phyloP scores from a whole-genome alignment of 306 rosid genomes.

The Benincasa hispida region DNA sequence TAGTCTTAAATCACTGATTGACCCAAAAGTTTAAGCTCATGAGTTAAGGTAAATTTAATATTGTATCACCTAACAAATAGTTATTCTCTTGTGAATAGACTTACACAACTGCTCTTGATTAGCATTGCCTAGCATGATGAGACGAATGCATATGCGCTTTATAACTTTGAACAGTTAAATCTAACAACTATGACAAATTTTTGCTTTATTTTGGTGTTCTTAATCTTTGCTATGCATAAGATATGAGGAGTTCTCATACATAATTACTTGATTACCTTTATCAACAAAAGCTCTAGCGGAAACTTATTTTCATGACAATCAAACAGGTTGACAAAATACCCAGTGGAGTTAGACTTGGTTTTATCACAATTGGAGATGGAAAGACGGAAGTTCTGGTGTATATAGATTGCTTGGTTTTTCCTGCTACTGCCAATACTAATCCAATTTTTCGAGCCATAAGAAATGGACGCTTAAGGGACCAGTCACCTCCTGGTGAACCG shows the following conservation, averaged over 20 bases:
- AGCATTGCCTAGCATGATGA: neutral
- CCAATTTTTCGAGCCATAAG: slow-evolving; percentile 75
- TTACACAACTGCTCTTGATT: neutral
- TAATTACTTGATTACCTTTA: neutral
- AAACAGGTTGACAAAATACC: slow-evolving; percentile 72
- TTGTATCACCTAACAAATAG: too few species aligned
- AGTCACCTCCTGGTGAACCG: slow-evolving; percentile 75
- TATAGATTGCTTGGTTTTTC: slow-evolving; percentile 74
- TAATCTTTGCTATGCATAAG: neutral
- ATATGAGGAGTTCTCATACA: neutral
- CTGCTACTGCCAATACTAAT: slow-evolving; percentile 36
- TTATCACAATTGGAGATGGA: slow-evolving; percentile 68
- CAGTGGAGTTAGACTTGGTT: slow-evolving; percentile 82
- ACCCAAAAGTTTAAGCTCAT: too few species aligned
- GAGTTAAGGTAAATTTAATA: too few species aligned
- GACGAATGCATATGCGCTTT: neutral
- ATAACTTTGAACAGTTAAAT: neutral
- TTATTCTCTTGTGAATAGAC: neutral
- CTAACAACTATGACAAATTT: neutral
- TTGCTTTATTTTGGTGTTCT: neutral
- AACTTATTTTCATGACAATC: slow-evolving; percentile 7
- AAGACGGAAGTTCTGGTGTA: slow-evolving; percentile 67
- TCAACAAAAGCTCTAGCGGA: neutral
- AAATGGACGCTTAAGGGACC: slow-evolving; percentile 60
- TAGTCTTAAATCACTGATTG: too few species aligned